Evolutionary conservation across 768 basidiomycete species (phyloP).

Genomic region (Calocera cornea): DNA sequence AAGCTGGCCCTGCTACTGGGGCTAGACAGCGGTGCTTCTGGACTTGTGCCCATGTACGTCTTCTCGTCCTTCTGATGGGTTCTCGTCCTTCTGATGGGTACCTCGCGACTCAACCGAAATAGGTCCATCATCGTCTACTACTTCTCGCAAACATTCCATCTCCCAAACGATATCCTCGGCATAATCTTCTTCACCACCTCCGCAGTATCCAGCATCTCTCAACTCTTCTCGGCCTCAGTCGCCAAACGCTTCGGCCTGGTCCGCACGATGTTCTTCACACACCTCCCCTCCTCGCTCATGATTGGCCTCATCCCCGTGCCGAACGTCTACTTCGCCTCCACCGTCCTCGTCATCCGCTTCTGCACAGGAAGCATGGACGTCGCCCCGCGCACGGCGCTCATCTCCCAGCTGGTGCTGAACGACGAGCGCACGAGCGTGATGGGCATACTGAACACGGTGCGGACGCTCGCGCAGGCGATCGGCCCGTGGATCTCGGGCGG

Average conservation of each 20-base stretch:
- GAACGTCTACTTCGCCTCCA: slow-evolving; percentile 12
- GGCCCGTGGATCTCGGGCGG: slow-evolving; percentile 18
- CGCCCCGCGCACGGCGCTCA: slow-evolving; percentile 19
- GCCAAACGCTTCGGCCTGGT: slow-evolving; percentile 16
- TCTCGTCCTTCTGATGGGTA: not conserved
- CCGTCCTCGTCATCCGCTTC: slow-evolving; percentile 16
- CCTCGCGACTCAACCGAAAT: too few relatives aligned
- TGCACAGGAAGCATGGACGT: slow-evolving; percentile 20
- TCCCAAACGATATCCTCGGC: slow-evolving; percentile 13
- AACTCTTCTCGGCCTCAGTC: slow-evolving; percentile 17
- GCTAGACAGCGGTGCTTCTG: slow-evolving; percentile 18
- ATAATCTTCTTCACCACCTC: slow-evolving; percentile 18
- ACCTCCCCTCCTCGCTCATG: slow-evolving; percentile 17
- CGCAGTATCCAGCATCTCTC: slow-evolving; percentile 16
- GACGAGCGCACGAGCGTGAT: slow-evolving; percentile 18
- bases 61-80: not conserved
- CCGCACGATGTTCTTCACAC: slow-evolving; percentile 8
- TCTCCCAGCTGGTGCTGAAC: slow-evolving; percentile 15
- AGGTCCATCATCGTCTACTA: slow-evolving; percentile 18
- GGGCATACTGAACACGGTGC: slow-evolving; percentile 16
- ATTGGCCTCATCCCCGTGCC: slow-evolving; percentile 16
- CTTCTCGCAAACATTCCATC: slow-evolving; percentile 14
- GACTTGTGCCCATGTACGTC: slow-evolving; percentile 13
- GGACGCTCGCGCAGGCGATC: slow-evolving; percentile 15
- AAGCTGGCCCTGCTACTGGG: slow-evolving; percentile 17